These are phyloP conservation scores for Delonix regia DNA, from an alignment of 306 rosid genomes.

Conservation along the genomic window DNA sequence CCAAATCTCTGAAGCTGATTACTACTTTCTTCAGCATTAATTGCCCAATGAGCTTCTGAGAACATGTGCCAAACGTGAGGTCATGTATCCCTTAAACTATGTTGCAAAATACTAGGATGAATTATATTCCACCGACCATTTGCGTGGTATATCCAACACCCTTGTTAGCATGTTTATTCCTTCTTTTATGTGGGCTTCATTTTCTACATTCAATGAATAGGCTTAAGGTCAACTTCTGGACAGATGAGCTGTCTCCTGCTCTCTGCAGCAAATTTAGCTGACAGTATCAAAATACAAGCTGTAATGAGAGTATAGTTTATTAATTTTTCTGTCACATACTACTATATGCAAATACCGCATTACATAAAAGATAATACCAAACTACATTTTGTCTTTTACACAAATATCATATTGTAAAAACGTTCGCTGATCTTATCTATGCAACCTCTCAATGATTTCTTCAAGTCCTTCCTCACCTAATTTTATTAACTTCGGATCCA, in stretches of 20 bases:
- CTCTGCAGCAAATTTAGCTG: conserved; percentile 28
- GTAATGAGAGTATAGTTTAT: conserved; percentile 1
- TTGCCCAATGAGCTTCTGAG: neutral
- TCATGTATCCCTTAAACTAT: neutral
- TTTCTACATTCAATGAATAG: conserved; percentile 33
- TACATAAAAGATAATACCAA: neutral
- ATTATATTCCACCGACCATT: conserved; percentile 24
- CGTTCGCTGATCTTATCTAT: neutral
- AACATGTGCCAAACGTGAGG: conserved; percentile 28
- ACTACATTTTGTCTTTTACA: neutral
- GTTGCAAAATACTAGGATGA: neutral
- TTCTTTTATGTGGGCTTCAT: neutral
- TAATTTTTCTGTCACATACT: neutral
- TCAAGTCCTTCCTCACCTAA: neutral
- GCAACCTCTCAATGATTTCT: neutral
- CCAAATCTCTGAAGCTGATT: neutral
- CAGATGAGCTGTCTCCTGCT: conserved; percentile 38
- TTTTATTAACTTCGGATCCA: neutral
- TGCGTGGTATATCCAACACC: conserved; percentile 3
- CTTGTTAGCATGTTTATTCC: neutral
- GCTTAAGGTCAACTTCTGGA: conserved; percentile 38
- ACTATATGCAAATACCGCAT: no score
- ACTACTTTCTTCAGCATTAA: neutral
- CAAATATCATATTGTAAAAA: neutral
- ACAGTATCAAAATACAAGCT: conserved; percentile 33